phyloP scores from a whole-genome alignment of 106 monocot genomes.

The Allium cepa region DNA sequence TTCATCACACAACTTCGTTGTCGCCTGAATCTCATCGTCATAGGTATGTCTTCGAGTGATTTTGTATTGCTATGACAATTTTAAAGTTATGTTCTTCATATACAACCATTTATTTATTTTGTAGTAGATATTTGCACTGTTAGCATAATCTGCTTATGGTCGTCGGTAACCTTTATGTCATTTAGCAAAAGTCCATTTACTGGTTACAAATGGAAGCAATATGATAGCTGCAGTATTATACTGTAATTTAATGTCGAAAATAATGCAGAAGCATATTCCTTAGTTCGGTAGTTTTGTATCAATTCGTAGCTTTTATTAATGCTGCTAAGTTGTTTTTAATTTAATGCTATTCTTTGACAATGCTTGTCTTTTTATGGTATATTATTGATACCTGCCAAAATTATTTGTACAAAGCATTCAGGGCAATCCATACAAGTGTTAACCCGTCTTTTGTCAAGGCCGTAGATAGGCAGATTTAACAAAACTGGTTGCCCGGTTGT shows the following conservation, averaged over 20 bases:
- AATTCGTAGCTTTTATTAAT: background rate
- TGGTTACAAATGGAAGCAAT: background rate
- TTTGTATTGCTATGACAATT: background rate
- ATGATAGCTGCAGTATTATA: background rate
- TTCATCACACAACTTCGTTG: no score
- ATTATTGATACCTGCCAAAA: conserved; percentile 54
- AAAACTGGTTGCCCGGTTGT: no score
- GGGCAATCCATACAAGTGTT: conserved; percentile 56
- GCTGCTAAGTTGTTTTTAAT: no score
- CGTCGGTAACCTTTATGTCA: no score
- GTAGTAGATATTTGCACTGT: background rate
- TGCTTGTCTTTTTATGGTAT: conserved; percentile 23
- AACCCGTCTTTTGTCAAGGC: no score
- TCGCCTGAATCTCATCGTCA: no score
- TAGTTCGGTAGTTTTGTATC: background rate
- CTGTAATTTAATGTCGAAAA: background rate
- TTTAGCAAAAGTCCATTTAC: background rate
- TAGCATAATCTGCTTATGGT: no score
- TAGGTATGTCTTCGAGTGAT: background rate
- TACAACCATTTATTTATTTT: background rate
- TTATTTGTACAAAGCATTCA: conserved; percentile 47
- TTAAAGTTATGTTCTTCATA: background rate
- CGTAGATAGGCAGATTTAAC: no score
- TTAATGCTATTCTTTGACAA: background rate
- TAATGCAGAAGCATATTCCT: no score